Conservation (phyloP, 2,329 filamentous ascomycete genomes). For the Pseudogymnoascus sp. region DNA sequence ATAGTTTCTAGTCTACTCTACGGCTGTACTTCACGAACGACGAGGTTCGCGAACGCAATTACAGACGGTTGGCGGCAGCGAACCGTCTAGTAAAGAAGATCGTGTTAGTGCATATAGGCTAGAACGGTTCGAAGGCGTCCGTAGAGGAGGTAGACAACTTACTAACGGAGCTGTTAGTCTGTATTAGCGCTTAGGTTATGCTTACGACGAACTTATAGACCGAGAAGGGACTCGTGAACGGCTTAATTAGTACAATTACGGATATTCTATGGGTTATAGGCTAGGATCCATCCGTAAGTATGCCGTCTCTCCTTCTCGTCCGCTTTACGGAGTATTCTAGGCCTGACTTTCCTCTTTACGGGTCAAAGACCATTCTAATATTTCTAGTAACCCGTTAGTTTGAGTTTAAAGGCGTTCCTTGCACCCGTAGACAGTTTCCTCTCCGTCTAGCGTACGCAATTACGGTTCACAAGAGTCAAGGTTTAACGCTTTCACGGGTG, state of each 20-base stretch:
- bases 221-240: conserved; percentile 10
- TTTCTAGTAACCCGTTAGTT: conserved; percentile 7
- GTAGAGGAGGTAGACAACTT: conserved; percentile 9
- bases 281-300: background rate
- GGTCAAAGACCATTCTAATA: background rate
- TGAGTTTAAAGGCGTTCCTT: conserved; percentile 4
- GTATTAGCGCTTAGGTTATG: conserved; percentile 11
- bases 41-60: background rate
- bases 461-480: conserved; percentile 12
- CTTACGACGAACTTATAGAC: conserved; percentile 12
- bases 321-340: conserved; percentile 10
- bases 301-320: conserved; percentile 8
- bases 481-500: conserved; percentile 8
- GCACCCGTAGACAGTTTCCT: conserved; percentile 10
- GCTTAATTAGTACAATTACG: background rate
- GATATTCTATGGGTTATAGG: conserved; percentile 9
- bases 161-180: background rate
- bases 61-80: background rate
- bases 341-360: conserved; percentile 1
- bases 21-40: conserved; percentile 9
- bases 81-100: conserved; percentile 9
- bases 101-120: conserved; percentile 3
- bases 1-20: conserved; percentile 8
- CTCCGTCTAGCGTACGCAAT: conserved; percentile 9
- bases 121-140: conserved; percentile 1